Percentiles rank a stretch among this genome's conserved stretches.
Conservation (phyloP, 2,329 filamentous ascomycete genomes). For the Ilyonectria sp. region DNA sequence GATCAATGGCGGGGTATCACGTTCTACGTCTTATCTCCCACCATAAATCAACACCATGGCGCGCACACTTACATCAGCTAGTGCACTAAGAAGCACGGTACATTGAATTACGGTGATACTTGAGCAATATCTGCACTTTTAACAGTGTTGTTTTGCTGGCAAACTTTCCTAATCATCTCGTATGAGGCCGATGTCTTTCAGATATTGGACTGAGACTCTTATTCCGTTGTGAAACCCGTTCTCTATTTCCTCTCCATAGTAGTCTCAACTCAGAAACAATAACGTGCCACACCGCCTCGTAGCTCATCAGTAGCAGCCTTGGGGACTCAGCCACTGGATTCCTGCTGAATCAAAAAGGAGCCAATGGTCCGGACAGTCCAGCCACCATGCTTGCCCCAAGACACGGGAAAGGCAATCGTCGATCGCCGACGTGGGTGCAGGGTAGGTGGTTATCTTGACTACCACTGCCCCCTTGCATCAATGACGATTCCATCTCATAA, state of each 20-base stretch:
- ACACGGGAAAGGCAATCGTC: background rate
- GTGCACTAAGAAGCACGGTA: background rate
- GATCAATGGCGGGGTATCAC: slow-evolving; percentile 32
- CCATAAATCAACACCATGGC: slow-evolving; percentile 20
- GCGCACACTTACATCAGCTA: slow-evolving; percentile 5
- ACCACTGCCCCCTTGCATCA: background rate
- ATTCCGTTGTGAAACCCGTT: background rate
- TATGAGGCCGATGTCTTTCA: background rate
- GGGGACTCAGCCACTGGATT: background rate
- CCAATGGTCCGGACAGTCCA: background rate
- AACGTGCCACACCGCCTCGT: background rate
- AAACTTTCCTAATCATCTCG: background rate
- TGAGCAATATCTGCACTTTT: background rate
- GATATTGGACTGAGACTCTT: background rate
- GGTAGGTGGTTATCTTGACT: background rate
- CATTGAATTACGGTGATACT: background rate
- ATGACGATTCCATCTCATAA: background rate
- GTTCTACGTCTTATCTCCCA: slow-evolving; percentile 19
- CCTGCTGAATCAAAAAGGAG: background rate
- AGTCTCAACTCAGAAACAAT: background rate
- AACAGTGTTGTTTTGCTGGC: background rate
- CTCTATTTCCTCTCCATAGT: background rate
- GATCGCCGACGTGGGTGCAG: background rate
- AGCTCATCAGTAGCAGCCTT: no score
- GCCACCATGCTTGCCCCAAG: background rate